These are phyloP conservation scores for Fusarium papillatum DNA, from an alignment of 2,329 filamentous ascomycete genomes.

Conservation along the genomic window DNA sequence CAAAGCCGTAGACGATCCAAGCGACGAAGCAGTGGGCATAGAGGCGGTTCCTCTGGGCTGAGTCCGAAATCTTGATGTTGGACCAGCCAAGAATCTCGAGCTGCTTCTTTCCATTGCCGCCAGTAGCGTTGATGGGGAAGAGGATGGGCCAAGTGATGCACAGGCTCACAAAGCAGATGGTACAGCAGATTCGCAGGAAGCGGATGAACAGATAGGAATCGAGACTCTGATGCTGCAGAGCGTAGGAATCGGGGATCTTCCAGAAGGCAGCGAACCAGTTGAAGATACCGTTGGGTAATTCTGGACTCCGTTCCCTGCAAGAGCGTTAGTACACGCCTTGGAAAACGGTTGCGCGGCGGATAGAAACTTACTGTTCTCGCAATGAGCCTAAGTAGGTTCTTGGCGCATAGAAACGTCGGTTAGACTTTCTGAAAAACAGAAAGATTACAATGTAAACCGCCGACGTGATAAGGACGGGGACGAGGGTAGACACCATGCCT, in stretches of 20 bases:
- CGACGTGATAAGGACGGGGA: conserved; percentile 65
- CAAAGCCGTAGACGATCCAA: conserved; percentile 88
- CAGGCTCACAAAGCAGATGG: conserved; percentile 85
- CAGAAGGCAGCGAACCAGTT: conserved; percentile 75
- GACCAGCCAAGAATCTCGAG: conserved; percentile 64
- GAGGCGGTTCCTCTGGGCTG: conserved; percentile 71
- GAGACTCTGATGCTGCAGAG: conserved; percentile 88
- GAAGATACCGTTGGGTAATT: conserved; percentile 68
- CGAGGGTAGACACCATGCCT: conserved; percentile 64
- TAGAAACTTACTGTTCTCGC: conserved; percentile 59
- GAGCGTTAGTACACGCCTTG: conserved; percentile 23
- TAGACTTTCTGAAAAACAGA: conserved; percentile 60
- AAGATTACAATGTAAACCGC: conserved; percentile 65
- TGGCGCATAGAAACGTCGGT: conserved; percentile 68
- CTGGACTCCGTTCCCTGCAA: conserved; percentile 66
- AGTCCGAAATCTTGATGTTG: conserved; percentile 58
- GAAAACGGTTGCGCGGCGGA: not conserved
- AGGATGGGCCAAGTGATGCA: conserved; percentile 89
- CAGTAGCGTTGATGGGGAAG: conserved; percentile 87
- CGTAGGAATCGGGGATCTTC: conserved; percentile 79
- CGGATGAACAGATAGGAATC: conserved; percentile 92
- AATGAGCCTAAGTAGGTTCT: conserved; percentile 64
- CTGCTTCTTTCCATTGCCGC: conserved; percentile 74
- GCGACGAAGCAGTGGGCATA: conserved; percentile 87
- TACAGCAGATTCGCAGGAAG: conserved; percentile 82